Evolutionary conservation across 306 rosid species (phyloP).

Genomic region (Trifolium fragiferum): DNA sequence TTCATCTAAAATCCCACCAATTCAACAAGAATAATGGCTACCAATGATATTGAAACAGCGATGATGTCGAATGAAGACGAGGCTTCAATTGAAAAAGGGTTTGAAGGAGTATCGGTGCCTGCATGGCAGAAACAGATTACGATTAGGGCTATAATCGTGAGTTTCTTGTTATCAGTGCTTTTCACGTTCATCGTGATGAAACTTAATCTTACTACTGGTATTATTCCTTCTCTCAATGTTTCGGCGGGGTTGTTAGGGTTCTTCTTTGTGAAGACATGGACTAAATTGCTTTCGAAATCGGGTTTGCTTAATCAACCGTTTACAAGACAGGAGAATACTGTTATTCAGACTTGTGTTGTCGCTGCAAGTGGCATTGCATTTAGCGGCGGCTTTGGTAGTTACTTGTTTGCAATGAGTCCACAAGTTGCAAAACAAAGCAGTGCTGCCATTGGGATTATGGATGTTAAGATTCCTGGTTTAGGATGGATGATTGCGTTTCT

Average conservation of each 20-base stretch:
- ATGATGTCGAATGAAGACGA: not conserved
- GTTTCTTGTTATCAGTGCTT: conserved; percentile 40
- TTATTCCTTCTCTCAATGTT: conserved; percentile 47
- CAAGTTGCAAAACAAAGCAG: too few species aligned
- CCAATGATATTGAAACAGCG: too few species aligned
- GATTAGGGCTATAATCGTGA: conserved; percentile 38
- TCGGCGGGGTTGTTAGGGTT: conserved; percentile 42
- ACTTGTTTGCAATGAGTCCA: too few species aligned
- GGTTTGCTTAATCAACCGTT: conserved; percentile 40
- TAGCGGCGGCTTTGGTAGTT: too few species aligned
- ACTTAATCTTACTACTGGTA: conserved; percentile 51
- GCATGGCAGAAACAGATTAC: conserved; percentile 49
- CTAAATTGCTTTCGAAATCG: conserved; percentile 22
- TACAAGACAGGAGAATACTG: conserved; percentile 54
- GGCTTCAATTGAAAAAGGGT: conserved; percentile 42
- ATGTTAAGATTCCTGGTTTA: too few species aligned
- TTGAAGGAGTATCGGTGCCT: conserved; percentile 41
- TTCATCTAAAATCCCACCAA: too few species aligned
- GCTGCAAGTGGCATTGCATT: too few species aligned
- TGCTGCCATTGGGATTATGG: too few species aligned
- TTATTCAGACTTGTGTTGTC: not conserved
- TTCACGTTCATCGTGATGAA: conserved; percentile 60
- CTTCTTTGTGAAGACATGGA: conserved; percentile 54
- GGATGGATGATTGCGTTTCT: too few species aligned
- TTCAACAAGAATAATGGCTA: too few species aligned